Evolutionary conservation across 805 yeast species (phyloP).

Genomic region (Candida methanosorbosa): DNA sequence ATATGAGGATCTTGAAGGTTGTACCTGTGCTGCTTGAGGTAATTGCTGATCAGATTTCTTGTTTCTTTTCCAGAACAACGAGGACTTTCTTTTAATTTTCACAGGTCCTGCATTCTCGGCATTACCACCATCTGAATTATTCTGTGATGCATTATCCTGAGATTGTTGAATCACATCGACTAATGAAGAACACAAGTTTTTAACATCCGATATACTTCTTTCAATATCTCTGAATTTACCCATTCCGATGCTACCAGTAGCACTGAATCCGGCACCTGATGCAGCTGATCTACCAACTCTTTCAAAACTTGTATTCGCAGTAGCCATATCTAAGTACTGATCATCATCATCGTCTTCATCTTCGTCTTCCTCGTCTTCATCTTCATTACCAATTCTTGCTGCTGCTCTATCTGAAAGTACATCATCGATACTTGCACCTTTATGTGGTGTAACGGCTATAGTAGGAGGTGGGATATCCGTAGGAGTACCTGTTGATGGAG

Average conservation of each 20-base stretch:
- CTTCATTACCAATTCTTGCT: background rate
- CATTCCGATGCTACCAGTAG: no score
- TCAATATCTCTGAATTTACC: no score
- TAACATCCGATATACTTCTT: no score
- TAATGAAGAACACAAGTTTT: no score
- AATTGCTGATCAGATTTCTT: slow-evolving; percentile 4
- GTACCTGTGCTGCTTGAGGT: background rate
- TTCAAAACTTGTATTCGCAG: background rate
- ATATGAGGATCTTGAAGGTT: background rate
- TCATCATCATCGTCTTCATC: slow-evolving; percentile 10
- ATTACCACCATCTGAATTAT: no score
- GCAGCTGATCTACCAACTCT: no score
- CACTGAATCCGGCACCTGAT: background rate
- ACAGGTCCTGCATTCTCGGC: no score
- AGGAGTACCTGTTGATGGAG: background rate
- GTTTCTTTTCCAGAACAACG: slow-evolving; percentile 15
- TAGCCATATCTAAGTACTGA: slow-evolving; percentile 7
- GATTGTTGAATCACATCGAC: no score
- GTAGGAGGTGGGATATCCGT: background rate
- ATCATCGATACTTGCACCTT: background rate
- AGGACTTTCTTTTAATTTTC: slow-evolving; percentile 11
- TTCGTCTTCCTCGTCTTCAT: slow-evolving; percentile 2
- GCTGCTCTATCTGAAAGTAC: background rate
- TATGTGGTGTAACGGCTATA: background rate
- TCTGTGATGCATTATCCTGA: no score